Evolutionary conservation across 192 early-diverging fungal genomes (phyloP), one percentile per base, ranked within the genome.

Genomic region (Dimargaris verticillata): DNA sequence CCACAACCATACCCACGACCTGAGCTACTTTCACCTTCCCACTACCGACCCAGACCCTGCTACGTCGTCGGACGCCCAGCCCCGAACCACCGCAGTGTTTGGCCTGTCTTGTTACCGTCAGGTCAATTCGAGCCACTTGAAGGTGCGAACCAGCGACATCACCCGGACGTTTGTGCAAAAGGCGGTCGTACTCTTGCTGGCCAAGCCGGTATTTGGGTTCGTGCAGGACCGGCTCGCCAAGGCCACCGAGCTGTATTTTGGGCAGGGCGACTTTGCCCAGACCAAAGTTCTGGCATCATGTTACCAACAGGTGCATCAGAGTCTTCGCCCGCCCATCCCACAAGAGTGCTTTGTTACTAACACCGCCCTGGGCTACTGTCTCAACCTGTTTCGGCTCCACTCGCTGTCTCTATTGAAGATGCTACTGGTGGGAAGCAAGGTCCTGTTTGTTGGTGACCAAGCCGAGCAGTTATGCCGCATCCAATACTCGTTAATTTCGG

Each of bases 141-240:
- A 33, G 28, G 55, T 58, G 9, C 12, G 22, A 7, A 58, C 55
- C 42, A 58, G 55, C 55, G 55, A 58, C 55, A 41, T 58, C 28
- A 58, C 55, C 29, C 25, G 55, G 29, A 58, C 55, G 2, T 58
- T 58, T 58, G 55, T 58, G 26, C 55, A 58, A 28, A 58, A 58
- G 55, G 55, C 55, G 2, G 55, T 58, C 3, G 55, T 58, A 15
- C 22, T 58, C 13, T 33, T 58, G 9, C 55, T 58, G 33, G 42
- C 55, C 55, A 13, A 58, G 55, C 55, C 55, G 1, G 55, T 58
- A 4, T 58, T 58, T 29, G 55, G 22, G 26, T 58, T 33, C 55
- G 42, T 44, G 11, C 55, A 58, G 55, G 55, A 58, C 29, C 55
- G 33, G 38, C 25, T 58, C 5, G 28, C 55, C 29, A 29, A 58